Conservation (phyloP, 345 rosid species). For the Crucihimalaya himalaica region DNA sequence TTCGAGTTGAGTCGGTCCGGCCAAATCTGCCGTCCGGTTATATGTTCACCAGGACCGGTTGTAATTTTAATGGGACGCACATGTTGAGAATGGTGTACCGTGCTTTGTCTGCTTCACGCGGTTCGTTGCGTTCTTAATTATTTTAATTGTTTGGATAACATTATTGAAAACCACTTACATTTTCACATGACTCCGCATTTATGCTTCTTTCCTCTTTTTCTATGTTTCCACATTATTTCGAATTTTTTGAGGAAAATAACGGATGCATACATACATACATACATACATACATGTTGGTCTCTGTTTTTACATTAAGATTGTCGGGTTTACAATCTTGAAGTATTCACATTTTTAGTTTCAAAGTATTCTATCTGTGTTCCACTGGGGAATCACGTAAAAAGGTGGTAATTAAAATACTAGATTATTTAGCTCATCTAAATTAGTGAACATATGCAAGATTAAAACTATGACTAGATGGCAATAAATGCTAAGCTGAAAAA, state of each 20-base stretch:
- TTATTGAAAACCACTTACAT: conserved; percentile 6
- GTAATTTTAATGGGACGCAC: conserved; percentile 2
- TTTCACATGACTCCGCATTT: conserved; percentile 30
- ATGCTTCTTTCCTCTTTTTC: background rate
- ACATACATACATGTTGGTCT: background rate
- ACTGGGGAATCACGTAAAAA: background rate
- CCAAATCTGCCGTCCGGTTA: conserved; percentile 1
- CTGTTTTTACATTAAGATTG: background rate
- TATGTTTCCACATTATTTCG: background rate
- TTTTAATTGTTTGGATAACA: background rate
- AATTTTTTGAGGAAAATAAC: background rate
- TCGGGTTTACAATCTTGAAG: background rate
- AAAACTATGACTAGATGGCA: background rate
- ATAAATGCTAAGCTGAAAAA: background rate
- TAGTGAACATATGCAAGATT: no score
- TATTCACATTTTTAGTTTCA: background rate
- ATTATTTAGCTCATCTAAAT: background rate
- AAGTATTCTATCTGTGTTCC: background rate
- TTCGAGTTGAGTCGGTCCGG: background rate
- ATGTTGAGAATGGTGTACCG: background rate
- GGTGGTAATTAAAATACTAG: background rate
- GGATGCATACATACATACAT: background rate
- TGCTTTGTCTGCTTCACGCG: conserved; percentile 18
- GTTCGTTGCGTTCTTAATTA: background rate
- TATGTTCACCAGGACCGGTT: background rate